A percentile compares a stretch with the other conserved stretches of the same genome.
Conservation (phyloP, 2,329 filamentous ascomycete species). For the Lachnellula suecica region DNA sequence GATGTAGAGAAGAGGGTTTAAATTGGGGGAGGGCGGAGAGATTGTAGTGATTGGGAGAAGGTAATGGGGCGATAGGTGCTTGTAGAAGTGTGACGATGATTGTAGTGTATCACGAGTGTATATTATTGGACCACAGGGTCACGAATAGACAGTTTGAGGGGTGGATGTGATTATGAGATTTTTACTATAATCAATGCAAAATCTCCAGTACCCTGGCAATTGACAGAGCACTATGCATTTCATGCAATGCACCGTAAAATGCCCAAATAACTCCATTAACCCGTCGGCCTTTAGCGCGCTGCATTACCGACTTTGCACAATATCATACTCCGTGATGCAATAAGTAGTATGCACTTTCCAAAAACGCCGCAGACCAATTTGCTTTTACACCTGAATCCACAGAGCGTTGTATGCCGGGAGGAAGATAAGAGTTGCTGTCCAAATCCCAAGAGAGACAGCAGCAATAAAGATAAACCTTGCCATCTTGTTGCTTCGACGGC, state of each 20-base stretch:
- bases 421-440: conserved; percentile 12
- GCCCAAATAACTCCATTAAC: conserved; percentile 10
- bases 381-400: conserved; percentile 2
- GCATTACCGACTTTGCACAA: conserved; percentile 22
- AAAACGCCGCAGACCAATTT: background rate
- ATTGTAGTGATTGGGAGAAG: no score
- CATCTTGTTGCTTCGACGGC: conserved; percentile 8
- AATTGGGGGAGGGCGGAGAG: background rate
- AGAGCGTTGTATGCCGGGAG: background rate
- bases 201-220: background rate
- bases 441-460: conserved; percentile 14
- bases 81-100: no score
- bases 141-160: background rate
- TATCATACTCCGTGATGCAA: background rate
- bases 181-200: background rate
- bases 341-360: background rate
- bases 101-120: no score
- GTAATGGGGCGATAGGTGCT: no score
- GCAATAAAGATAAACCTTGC: conserved; percentile 12
- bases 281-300: conserved; percentile 25
- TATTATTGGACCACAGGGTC: no score
- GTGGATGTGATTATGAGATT: background rate
- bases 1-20: conserved; percentile 47
- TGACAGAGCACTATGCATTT: background rate
- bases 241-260: background rate